These are phyloP conservation scores for Lentinula lateritia DNA, from an alignment of 768 basidiomycete species.

Conservation along the genomic window DNA sequence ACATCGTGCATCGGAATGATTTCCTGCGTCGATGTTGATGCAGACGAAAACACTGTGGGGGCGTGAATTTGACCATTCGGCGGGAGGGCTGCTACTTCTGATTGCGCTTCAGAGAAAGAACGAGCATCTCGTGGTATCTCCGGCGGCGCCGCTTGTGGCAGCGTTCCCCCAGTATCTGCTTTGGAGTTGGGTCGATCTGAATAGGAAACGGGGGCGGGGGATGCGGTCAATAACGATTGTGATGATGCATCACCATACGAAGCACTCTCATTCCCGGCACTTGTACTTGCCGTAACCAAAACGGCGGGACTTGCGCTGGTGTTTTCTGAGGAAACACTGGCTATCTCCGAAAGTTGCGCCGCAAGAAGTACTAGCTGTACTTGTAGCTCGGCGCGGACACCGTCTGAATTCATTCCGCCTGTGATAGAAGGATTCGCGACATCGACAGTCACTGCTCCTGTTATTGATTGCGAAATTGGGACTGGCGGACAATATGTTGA, in stretches of 20 bases:
- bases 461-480: conserved; percentile 12
- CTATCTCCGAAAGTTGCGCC: conserved; percentile 66
- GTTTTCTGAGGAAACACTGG: conserved; percentile 25
- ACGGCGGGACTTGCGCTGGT: neutral
- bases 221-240: neutral
- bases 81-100: neutral
- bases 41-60: neutral
- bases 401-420: conserved; percentile 19
- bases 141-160: neutral
- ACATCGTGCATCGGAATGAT: neutral
- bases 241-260: neutral
- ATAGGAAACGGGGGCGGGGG: neutral
- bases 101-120: neutral
- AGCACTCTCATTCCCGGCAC: neutral
- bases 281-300: neutral
- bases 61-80: neutral
- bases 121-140: neutral
- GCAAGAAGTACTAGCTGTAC: conserved; percentile 70
- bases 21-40: neutral
- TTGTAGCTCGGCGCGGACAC: conserved; percentile 62
- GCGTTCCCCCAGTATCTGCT: neutral
- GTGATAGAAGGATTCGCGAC: conserved; percentile 7
- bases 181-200: neutral
- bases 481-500: neutral
- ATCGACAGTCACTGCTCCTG: neutral